These are phyloP conservation scores for Panus rudis DNA, from an alignment of 768 basidiomycete species.

Conservation along the genomic window DNA sequence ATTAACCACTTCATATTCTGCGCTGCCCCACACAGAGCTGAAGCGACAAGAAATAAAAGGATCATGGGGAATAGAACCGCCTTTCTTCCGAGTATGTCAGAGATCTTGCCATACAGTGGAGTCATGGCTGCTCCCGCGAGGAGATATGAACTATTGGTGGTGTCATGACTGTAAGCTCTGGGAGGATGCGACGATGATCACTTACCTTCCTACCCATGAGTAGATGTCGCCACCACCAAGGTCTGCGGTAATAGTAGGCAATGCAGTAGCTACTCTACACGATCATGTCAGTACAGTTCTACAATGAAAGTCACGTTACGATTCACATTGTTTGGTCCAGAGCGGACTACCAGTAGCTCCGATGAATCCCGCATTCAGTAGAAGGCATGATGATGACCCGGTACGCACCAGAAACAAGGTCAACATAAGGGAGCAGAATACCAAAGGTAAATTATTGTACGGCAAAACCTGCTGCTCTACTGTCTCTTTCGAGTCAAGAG, in stretches of 20 bases:
- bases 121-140: conserved; percentile 18
- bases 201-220: conserved; percentile 68
- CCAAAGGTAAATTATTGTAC: conserved; percentile 31
- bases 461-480: conserved; percentile 31
- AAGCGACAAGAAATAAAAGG: conserved; percentile 32
- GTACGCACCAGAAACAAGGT: conserved; percentile 26
- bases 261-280: conserved; percentile 55
- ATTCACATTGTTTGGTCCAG: conserved; percentile 47
- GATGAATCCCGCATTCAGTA: background rate
- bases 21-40: conserved; percentile 37
- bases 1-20: conserved; percentile 38
- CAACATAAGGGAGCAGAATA: conserved; percentile 34
- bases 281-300: conserved; percentile 39
- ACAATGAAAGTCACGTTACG: background rate
- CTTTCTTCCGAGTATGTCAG: conserved; percentile 29
- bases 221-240: conserved; percentile 59
- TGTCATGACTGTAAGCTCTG: background rate
- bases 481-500: too few relatives aligned
- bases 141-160: conserved; percentile 19
- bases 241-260: conserved; percentile 64
- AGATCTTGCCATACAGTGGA: conserved; percentile 27
- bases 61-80: conserved; percentile 30
- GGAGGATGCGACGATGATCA: background rate
- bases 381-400: conserved; percentile 1
- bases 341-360: conserved; percentile 30